phyloP scores from a whole-genome alignment of 2,329 filamentous ascomycete genomes.

The Claviceps sorghi region DNA sequence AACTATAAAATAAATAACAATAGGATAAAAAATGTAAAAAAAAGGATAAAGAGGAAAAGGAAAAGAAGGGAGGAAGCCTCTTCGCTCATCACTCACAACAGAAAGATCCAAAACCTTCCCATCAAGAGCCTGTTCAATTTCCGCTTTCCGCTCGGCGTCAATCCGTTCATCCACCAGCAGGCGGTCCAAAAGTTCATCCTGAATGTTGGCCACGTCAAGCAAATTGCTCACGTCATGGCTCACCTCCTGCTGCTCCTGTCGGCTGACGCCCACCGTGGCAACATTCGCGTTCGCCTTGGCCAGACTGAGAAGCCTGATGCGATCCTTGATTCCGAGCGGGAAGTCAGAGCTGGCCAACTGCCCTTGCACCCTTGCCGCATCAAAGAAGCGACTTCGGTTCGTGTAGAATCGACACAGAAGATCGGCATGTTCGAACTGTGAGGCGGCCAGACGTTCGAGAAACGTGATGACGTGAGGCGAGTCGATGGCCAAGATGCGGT shows the following conservation, averaged over 20 bases:
- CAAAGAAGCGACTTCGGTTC: conserved; percentile 67
- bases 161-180: conserved; percentile 61
- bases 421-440: conserved; percentile 67
- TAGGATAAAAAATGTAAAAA: too few relatives aligned
- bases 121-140: conserved; percentile 56
- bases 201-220: conserved; percentile 86
- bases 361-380: conserved; percentile 76
- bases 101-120: conserved; percentile 65
- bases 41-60: not conserved
- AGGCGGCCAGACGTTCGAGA: conserved; percentile 58
- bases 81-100: conserved; percentile 42
- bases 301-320: conserved; percentile 78
- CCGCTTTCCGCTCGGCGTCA: conserved; percentile 42
- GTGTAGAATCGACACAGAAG: conserved; percentile 88
- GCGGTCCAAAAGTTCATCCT: conserved; percentile 76
- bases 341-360: conserved; percentile 76
- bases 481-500: conserved; percentile 70
- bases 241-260: conserved; percentile 71
- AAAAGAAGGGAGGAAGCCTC: not conserved
- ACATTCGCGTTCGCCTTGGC: conserved; percentile 90
- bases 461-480: conserved; percentile 80
- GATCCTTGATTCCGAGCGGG: conserved; percentile 60
- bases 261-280: conserved; percentile 57
- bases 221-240: conserved; percentile 74
- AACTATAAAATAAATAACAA: too few relatives aligned